Evolutionary conservation across 495 filamentous ascomycete genomes (phyloP).

Genomic region (Penicillium diatomitis): DNA sequence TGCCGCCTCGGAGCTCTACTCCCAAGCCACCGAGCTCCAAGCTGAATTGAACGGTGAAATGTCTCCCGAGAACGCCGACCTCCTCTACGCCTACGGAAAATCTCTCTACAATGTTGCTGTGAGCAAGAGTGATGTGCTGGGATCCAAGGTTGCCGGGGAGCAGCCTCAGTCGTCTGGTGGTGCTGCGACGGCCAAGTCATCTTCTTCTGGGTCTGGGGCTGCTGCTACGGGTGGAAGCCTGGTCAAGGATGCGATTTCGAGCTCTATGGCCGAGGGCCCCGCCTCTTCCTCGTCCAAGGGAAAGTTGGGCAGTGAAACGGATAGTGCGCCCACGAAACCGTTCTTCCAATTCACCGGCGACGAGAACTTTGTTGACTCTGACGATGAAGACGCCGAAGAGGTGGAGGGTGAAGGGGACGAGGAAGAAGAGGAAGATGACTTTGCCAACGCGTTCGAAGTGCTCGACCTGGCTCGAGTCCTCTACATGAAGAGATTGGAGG

Average conservation of each 20-base stretch:
- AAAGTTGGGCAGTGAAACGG: slow-evolving; percentile 27
- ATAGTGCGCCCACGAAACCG: slow-evolving; percentile 47
- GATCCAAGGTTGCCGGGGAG: slow-evolving; percentile 63
- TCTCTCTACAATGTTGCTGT: slow-evolving; percentile 88
- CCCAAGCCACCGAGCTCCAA: slow-evolving; percentile 81
- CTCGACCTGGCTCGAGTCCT: slow-evolving; percentile 85
- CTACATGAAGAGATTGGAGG: slow-evolving; percentile 49
- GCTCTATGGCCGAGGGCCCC: slow-evolving; percentile 6
- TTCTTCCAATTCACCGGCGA: slow-evolving; percentile 91
- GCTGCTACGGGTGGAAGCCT: slow-evolving; percentile 11
- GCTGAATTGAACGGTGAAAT: slow-evolving; percentile 88
- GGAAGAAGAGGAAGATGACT: slow-evolving; percentile 72
- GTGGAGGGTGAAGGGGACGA: slow-evolving; percentile 34
- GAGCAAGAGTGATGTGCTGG: slow-evolving; percentile 88
- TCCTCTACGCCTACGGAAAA: slow-evolving; percentile 89
- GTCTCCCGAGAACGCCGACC: slow-evolving; percentile 77
- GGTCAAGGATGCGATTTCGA: slow-evolving; percentile 14
- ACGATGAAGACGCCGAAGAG: slow-evolving; percentile 62
- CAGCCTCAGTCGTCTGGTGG: slow-evolving; percentile 29
- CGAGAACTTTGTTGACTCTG: slow-evolving; percentile 75
- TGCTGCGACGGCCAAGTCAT: slow-evolving; percentile 6
- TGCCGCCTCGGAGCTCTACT: slow-evolving; percentile 76
- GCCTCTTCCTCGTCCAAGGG: slow-evolving; percentile 18
- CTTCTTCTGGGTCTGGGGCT: slow-evolving; percentile 10
- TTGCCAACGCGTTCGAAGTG: slow-evolving; percentile 81